Conservation (phyloP, 1,284 basidiomycete genomes). For the Bjerkandera adusta region DNA sequence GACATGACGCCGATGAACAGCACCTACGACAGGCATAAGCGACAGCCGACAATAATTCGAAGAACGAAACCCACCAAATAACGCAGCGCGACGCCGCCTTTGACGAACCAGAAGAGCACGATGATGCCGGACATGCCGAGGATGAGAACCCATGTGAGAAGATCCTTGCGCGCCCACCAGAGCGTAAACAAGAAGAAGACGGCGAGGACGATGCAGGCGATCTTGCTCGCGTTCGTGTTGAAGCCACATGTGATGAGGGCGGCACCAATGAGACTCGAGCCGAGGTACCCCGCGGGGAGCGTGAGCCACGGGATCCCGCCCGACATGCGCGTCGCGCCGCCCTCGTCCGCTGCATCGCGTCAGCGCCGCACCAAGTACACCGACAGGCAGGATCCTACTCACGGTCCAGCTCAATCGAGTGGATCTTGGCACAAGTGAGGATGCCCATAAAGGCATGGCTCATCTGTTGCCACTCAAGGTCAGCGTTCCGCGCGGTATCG, state of each 20-base stretch:
- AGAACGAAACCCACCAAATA: constrained; percentile 53
- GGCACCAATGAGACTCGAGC: constrained; percentile 89
- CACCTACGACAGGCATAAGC: constrained; percentile 45
- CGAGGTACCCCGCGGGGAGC: constrained; percentile 90
- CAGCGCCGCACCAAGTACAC: constrained; percentile 16
- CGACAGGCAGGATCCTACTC: constrained; percentile 29
- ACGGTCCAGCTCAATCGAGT: constrained; percentile 86
- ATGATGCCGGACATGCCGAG: constrained; percentile 75
- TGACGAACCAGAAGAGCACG: constrained; percentile 85
- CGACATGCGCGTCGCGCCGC: constrained; percentile 90
- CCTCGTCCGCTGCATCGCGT: constrained; percentile 72
- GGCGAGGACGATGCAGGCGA: constrained; percentile 82
- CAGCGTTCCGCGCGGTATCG: constrained; percentile 5
- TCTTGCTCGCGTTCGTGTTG: constrained; percentile 90
- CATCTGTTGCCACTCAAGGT: constrained; percentile 50
- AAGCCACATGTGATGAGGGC: constrained; percentile 90
- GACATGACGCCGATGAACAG: constrained; percentile 97
- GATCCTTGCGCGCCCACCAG: constrained; percentile 85
- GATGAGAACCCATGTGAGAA: constrained; percentile 76
- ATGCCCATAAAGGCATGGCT: constrained; percentile 68
- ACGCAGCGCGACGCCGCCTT: constrained; percentile 64
- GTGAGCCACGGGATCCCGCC: constrained; percentile 88
- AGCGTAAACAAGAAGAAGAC: constrained; percentile 90
- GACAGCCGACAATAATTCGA: constrained; percentile 8
- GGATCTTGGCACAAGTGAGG: constrained; percentile 89